Evolutionary conservation across 805 yeast genomes (phyloP), one percentile per base, ranked within the genome.

Genomic region (Lipomyces sp.): DNA sequence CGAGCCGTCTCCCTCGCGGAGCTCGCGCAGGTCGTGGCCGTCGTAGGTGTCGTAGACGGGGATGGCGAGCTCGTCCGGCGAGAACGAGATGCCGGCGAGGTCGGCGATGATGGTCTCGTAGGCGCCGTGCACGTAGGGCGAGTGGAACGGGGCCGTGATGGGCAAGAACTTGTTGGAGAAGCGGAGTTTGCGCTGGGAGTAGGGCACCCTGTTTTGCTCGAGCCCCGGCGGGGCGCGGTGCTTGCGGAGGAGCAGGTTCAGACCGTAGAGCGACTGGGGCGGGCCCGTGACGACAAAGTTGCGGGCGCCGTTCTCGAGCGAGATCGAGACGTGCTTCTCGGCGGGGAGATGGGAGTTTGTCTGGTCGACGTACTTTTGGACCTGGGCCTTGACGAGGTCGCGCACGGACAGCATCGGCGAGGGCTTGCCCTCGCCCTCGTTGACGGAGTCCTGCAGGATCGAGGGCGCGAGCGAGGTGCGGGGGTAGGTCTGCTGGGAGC

Each of bases 241-340:
- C 73, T 87, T 86, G 77, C 98, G 83, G 69, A 93, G 77, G 55
- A 91, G 79, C 65, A 93, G 78, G 72, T 90, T 90, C 64, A 93
- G 79, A 76, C 99, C 99, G 64, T 91, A 93, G 56, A 93, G 76
- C 2, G 98, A 89, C 77, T 90, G 96, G 50, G 99, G 98, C 43
- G 98, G 98, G 69, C 99, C 99, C 21, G 95, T 81, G 42, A 91
- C 89, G 50, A 93, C 98, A 73, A 89, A 78, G 71, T 89, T 87
- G 74, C 96, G 81, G 42, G 96, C 96, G 69, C 98, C 98, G 68
- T 93, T 93, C 62, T 90, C 78, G 68, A 93, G 80, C 38, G 98
- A 89, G 59, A 93, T 83, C 54, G 83, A 86, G 65, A 93, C 84
- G 66, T 88, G 96, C 72, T 87, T 88, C 63, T 87, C 96, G 46